Percentiles rank a stretch among this genome's conserved stretches.
Evolutionary conservation across 1,284 basidiomycete species (phyloP).

Genomic region (Heterobasidion parviporum): DNA sequence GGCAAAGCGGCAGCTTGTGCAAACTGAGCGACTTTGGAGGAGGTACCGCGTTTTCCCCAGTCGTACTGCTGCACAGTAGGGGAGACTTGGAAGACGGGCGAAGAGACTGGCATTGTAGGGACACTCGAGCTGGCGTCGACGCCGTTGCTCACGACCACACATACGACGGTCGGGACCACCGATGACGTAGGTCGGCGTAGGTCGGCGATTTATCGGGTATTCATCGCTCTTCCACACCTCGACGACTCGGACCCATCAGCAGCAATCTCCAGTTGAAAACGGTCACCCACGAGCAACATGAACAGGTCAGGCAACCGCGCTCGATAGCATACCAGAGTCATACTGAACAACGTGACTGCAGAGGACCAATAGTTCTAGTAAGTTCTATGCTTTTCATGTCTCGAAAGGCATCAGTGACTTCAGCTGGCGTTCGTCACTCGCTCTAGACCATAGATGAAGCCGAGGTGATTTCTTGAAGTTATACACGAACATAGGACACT

Average conservation of each 20-base stretch:
- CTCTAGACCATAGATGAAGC: constrained; percentile 34
- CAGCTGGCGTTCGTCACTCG: background rate
- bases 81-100: constrained; percentile 54
- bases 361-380: constrained; percentile 11
- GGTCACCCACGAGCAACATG: background rate
- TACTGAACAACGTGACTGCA: background rate
- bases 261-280: no score
- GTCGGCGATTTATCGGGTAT: no score
- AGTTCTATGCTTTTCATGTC: background rate
- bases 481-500: background rate
- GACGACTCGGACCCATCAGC: no score
- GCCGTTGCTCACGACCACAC: background rate
- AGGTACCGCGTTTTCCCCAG: constrained; percentile 61
- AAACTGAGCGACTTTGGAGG: constrained; percentile 56
- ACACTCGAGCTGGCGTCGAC: background rate
- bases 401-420: background rate
- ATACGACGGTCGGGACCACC: background rate
- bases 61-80: constrained; percentile 69
- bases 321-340: background rate
- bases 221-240: no score
- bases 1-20: constrained; percentile 32
- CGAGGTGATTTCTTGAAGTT: constrained; percentile 21
- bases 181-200: no score
- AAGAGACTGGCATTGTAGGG: background rate
- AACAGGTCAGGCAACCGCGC: background rate